Conservation (phyloP, 495 filamentous ascomycete genomes). For the Xylaria curta region DNA sequence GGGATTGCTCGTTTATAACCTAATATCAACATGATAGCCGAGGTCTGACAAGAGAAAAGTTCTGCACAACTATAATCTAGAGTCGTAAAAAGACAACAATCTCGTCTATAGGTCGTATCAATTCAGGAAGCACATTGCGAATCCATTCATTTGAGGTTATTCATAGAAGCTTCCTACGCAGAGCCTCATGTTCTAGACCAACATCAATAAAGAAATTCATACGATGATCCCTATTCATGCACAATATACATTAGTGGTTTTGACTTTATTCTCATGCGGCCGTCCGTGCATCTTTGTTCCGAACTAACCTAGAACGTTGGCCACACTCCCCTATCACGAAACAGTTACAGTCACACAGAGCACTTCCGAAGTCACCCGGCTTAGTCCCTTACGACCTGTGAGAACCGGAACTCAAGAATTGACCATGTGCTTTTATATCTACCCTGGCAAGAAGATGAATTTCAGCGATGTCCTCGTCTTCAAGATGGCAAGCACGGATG, state of each 20-base stretch:
- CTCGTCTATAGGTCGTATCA: background rate
- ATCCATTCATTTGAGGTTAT: background rate
- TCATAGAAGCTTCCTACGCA: background rate
- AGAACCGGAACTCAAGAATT: background rate
- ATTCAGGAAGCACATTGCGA: background rate
- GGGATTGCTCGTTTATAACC: background rate
- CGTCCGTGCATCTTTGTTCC: background rate
- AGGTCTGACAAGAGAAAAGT: background rate
- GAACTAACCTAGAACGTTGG: background rate
- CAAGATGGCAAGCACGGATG: background rate
- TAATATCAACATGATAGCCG: background rate
- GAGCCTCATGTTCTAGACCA: slow-evolving; percentile 21
- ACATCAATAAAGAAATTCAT: background rate
- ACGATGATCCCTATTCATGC: slow-evolving; percentile 10
- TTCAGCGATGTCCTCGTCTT: background rate
- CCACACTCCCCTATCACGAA: background rate
- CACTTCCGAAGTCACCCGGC: background rate
- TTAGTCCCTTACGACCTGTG: background rate
- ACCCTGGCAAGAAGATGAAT: background rate
- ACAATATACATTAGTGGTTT: background rate
- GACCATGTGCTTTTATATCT: background rate
- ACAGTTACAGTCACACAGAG: background rate
- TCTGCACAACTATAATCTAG: background rate
- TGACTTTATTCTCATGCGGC: background rate
- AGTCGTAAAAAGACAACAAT: background rate